Base-by-base conservation (phyloP, 192 early-diverging fungal genomes). In the Gonapodya prolifera region DNA sequence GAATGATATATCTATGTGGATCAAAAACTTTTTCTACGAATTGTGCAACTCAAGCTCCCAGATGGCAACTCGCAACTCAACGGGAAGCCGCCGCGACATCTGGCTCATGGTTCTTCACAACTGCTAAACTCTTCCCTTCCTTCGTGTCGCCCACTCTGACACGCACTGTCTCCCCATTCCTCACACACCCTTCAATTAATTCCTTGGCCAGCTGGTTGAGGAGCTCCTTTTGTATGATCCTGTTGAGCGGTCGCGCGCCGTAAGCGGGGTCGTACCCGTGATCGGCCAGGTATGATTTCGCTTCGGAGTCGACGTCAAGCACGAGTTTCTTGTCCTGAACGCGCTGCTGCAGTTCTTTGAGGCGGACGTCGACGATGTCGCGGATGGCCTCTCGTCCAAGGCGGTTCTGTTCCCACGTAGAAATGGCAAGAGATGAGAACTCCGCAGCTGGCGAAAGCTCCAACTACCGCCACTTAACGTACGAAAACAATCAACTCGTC, bases 321-420 rank as follows among this genome's bases (percentile, higher is more conserved):
- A 75, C 78, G 35, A 91, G 87, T 1, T 86, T 81, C 28, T 86
- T 86, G 77, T 91, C 90, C 31, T 2, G 8, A 29, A 73, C 28
- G 35, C 90, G 87, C 35, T 85, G 32, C 76, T 91, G 84, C 2
- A 93, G 83, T 75, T 91, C 91, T 17, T 81, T 75, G 16, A 94
- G 83, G 35, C 91, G 89, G 0, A 94, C 86, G 77, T 93, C 87
- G 28, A 92, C 93, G 80, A 94, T 93, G 61, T 86, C 83, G n/a
- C 85, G 85, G 70, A 94, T 91, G n/a, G 87, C 89, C 0, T 69
- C 79, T 77, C 89, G 88, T 0, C 87, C 84, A 8, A 94, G 85
- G 1, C 91, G 83, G 80, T 94, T 94, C 81, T 92, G 92, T n/a
- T n/a, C n/a, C n/a, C n/a, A n/a, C n/a, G n/a, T n/a, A n/a, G n/a